Evolutionary conservation across 192 early-diverging fungal species (phyloP).

Genomic region (Geosiphon pyriformis): DNA sequence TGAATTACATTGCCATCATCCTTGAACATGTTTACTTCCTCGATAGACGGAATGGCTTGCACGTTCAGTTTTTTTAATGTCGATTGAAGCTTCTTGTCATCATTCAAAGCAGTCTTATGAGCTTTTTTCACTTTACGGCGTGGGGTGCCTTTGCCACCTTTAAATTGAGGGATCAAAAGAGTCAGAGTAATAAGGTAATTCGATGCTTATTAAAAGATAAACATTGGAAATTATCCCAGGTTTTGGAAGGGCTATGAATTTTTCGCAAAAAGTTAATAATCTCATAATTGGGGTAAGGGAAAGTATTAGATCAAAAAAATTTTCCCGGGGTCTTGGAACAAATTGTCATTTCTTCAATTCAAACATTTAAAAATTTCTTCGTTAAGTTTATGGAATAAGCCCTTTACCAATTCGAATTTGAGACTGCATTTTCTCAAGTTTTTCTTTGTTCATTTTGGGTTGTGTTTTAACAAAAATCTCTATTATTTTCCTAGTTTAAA

Average conservation of each 20-base stretch:
- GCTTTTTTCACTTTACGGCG: conserved; percentile 88
- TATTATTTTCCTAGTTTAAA: no score
- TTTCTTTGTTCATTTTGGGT: conserved; percentile 90
- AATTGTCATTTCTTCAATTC: conserved; percentile 34
- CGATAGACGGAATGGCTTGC: conserved; percentile 78
- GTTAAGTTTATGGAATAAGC: neutral
- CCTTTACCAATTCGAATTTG: conserved; percentile 79
- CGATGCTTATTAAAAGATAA: neutral
- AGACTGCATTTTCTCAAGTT: conserved; percentile 90
- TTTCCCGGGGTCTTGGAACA: neutral
- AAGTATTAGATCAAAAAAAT: neutral
- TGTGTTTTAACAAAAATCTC: no score
- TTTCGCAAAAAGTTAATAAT: no score
- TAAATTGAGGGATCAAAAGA: neutral
- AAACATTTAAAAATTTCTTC: neutral
- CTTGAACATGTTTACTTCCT: conserved; percentile 99
- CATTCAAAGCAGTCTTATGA: conserved; percentile 53
- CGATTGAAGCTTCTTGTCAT: conserved; percentile 92
- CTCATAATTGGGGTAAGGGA: no score
- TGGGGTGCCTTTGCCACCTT: conserved; percentile 79
- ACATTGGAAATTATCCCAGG: no score
- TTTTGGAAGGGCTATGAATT: no score
- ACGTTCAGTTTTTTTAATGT: conserved; percentile 89
- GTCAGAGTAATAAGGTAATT: neutral
- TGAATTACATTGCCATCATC: conserved; percentile 88